phyloP scores from a whole-genome alignment of 352 stramenopile genomes.

The Phytophthora pluvialis region DNA sequence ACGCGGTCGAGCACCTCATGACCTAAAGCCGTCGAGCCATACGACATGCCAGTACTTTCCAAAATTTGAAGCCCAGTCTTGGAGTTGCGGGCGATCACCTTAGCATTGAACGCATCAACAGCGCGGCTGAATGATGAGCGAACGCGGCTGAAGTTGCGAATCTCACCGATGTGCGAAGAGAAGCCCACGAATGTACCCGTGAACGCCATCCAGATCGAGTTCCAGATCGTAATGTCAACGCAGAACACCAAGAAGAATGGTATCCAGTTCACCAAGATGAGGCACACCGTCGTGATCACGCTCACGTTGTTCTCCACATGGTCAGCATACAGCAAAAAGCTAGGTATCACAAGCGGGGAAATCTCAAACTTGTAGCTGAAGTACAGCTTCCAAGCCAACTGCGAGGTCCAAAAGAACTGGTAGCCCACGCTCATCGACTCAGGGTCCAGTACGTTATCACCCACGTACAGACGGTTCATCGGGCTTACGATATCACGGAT shows the following conservation, averaged over 20 bases:
- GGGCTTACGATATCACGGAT: constrained; percentile 91
- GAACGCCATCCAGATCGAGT: constrained; percentile 97
- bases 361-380: constrained; percentile 99
- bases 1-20: constrained; percentile 70
- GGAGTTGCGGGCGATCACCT: constrained; percentile 80
- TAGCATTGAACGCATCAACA: constrained; percentile 86
- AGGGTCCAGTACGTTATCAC: constrained; percentile 96
- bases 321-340: constrained; percentile 96
- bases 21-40: constrained; percentile 55
- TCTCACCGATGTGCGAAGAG: constrained; percentile 96
- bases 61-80: constrained; percentile 76
- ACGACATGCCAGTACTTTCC: constrained; percentile 45
- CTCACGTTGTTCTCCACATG: constrained; percentile 91
- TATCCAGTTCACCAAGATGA: constrained; percentile 97
- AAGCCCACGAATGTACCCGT: constrained; percentile 97
- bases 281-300: constrained; percentile 82
- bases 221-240: constrained; percentile 99
- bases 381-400: constrained; percentile 97
- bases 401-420: constrained; percentile 95
- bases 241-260: constrained; percentile 98
- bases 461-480: constrained; percentile 97
- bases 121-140: constrained; percentile 87
- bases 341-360: constrained; percentile 94
- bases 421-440: constrained; percentile 91
- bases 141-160: constrained; percentile 92